Percentiles rank a stretch among this genome's conserved stretches.
These are phyloP conservation scores for Tylopilus sp. DNA, from an alignment of 768 basidiomycete genomes.

Conservation along the genomic window DNA sequence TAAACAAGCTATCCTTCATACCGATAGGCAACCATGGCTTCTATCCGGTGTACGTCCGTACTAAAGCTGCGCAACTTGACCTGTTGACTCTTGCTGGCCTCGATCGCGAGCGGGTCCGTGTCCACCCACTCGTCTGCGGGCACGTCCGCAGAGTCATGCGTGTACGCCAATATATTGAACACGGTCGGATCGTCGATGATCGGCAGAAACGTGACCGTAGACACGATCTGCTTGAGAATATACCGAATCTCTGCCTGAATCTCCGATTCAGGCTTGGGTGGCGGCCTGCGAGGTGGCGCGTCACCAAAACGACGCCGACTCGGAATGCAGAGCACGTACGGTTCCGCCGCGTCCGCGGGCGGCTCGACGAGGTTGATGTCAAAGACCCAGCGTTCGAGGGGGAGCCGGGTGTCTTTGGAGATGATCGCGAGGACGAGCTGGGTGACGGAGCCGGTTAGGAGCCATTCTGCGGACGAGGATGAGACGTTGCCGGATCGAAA, in stretches of 20 bases:
- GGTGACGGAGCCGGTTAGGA: constrained; percentile 86
- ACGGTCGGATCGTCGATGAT: constrained; percentile 93
- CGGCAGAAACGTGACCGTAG: constrained; percentile 94
- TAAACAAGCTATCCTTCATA: constrained; percentile 86
- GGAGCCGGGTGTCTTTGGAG: constrained; percentile 86
- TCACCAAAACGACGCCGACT: too few relatives aligned
- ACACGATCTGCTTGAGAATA: constrained; percentile 97
- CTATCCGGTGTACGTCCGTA: constrained; percentile 96
- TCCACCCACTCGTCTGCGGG: constrained; percentile 96
- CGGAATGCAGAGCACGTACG: constrained; percentile 45
- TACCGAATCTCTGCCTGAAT: constrained; percentile 97
- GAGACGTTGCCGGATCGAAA: neutral
- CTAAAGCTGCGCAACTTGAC: constrained; percentile 96
- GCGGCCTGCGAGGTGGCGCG: constrained; percentile 32
- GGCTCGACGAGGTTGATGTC: constrained; percentile 84
- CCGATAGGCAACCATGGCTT: constrained; percentile 97
- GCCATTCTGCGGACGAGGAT: constrained; percentile 66
- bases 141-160: constrained; percentile 85
- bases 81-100: constrained; percentile 88
- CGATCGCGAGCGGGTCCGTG: constrained; percentile 88
- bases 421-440: constrained; percentile 95
- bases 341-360: constrained; percentile 44
- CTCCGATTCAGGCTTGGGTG: constrained; percentile 75
- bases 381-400: constrained; percentile 98
- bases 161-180: constrained; percentile 97